These are phyloP conservation scores for Tricholoma terreum DNA, from an alignment of 768 basidiomycete species.

Conservation along the genomic window DNA sequence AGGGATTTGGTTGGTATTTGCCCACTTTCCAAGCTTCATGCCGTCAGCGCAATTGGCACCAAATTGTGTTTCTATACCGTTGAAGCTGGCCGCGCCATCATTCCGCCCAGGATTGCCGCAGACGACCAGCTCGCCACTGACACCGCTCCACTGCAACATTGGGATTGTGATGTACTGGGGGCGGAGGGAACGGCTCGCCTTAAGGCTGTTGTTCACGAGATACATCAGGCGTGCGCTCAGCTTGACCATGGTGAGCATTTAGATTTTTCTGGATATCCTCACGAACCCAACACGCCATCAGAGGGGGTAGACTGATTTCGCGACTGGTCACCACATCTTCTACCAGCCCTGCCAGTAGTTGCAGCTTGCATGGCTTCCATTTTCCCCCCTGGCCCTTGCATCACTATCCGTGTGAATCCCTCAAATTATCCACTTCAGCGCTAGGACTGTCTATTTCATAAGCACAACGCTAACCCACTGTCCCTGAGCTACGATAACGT, in stretches of 20 bases:
- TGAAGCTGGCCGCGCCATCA: constrained; percentile 10
- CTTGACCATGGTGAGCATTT: background rate
- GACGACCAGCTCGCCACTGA: constrained; percentile 15
- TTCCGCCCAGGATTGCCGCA: constrained; percentile 13
- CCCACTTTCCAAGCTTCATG: constrained; percentile 24
- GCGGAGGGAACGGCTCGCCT: constrained; percentile 29
- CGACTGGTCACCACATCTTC: too few relatives aligned
- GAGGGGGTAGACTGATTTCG: too few relatives aligned
- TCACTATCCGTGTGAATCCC: too few relatives aligned
- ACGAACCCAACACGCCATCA: too few relatives aligned
- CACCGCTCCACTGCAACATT: constrained; percentile 28
- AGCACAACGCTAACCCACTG: too few relatives aligned
- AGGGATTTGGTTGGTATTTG: constrained; percentile 24
- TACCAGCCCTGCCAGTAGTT: too few relatives aligned
- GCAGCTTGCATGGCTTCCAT: too few relatives aligned
- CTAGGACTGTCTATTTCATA: too few relatives aligned
- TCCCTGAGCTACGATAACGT: too few relatives aligned
- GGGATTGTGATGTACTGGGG: constrained; percentile 35
- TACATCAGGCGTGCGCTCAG: background rate
- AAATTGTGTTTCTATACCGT: constrained; percentile 27
- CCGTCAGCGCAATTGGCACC: constrained; percentile 31
- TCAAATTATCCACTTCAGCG: too few relatives aligned
- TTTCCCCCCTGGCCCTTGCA: too few relatives aligned
- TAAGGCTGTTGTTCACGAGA: constrained; percentile 19
- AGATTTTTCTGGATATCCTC: background rate